Conservation (phyloP, 2,329 filamentous ascomycete species). For the Sarocladium brachiariae region DNA sequence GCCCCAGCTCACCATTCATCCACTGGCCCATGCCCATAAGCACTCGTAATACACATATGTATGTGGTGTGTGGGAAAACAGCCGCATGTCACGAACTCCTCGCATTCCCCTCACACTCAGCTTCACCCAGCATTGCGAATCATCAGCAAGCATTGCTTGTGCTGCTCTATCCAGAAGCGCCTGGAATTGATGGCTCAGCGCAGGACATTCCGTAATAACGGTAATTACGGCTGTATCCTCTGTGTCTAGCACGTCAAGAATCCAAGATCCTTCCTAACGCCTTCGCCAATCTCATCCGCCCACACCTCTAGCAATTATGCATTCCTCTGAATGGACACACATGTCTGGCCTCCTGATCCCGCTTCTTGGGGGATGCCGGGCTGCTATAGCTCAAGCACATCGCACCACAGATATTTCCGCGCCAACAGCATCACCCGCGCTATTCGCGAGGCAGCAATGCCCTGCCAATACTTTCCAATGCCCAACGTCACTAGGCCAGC, state of each 20-base stretch:
- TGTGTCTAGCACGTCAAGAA: background rate
- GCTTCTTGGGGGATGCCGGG: slow-evolving; percentile 5
- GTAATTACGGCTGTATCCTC: too few species aligned
- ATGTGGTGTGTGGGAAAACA: too few species aligned
- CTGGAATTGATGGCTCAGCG: too few species aligned
- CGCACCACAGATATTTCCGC: slow-evolving; percentile 16
- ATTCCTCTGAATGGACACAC: slow-evolving; percentile 1
- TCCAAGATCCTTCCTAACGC: background rate
- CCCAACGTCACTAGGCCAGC: slow-evolving; percentile 35
- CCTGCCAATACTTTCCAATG: slow-evolving; percentile 45
- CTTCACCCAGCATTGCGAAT: background rate
- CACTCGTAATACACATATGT: too few species aligned
- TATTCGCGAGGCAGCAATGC: slow-evolving; percentile 29
- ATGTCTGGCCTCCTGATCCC: slow-evolving; percentile 9
- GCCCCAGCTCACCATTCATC: background rate
- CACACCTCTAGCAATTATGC: background rate
- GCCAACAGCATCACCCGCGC: slow-evolving; percentile 15
- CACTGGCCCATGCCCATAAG: background rate
- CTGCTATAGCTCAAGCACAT: slow-evolving; percentile 6
- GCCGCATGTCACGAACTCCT: background rate
- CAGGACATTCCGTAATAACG: too few species aligned
- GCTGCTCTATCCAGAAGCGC: too few species aligned
- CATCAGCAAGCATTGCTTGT: background rate
- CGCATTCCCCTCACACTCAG: background rate
- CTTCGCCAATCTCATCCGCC: background rate